Evolutionary conservation across 2,329 filamentous ascomycete species (phyloP).

Genomic region (Phialocephala subalpina): DNA sequence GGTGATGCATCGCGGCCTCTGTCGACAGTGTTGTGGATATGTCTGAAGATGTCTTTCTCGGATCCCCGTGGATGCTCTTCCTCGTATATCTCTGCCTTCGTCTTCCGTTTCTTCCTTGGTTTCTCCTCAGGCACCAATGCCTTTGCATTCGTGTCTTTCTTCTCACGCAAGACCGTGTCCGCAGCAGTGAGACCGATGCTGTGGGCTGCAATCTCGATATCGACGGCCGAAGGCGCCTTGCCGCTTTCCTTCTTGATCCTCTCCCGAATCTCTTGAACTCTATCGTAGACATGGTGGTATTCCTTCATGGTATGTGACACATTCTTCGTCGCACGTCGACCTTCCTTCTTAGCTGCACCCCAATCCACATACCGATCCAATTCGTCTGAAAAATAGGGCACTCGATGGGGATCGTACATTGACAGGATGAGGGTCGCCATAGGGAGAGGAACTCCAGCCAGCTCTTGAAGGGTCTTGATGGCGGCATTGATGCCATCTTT

Average conservation of each 20-base stretch:
- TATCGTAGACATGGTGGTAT: neutral
- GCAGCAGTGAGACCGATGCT: neutral
- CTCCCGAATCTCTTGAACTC: slow-evolving; percentile 5
- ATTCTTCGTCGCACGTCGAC: neutral
- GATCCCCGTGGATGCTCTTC: slow-evolving; percentile 10
- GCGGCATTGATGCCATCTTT: slow-evolving; percentile 2
- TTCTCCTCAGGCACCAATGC: slow-evolving; percentile 1
- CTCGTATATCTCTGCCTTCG: neutral
- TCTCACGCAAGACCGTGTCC: neutral
- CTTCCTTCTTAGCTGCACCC: slow-evolving; percentile 6
- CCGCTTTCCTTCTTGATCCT: slow-evolving; percentile 7
- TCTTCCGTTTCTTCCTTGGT: slow-evolving; percentile 6
- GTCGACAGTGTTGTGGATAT: slow-evolving; percentile 4
- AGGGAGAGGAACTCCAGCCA: slow-evolving; percentile 1
- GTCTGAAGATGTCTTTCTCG: slow-evolving; percentile 6
- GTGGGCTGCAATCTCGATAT: slow-evolving; percentile 7
- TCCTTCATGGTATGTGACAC: slow-evolving; percentile 1
- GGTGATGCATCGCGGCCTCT: slow-evolving; percentile 7
- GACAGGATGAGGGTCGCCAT: slow-evolving; percentile 5
- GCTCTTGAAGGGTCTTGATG: slow-evolving; percentile 6
- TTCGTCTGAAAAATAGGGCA: slow-evolving; percentile 10
- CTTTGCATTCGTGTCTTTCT: neutral
- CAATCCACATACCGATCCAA: slow-evolving; percentile 9
- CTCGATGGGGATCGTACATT: neutral
- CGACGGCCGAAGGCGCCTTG: neutral